phyloP scores from a whole-genome alignment of 345 rosid genomes.

The Eucalyptus erythrocorys region DNA sequence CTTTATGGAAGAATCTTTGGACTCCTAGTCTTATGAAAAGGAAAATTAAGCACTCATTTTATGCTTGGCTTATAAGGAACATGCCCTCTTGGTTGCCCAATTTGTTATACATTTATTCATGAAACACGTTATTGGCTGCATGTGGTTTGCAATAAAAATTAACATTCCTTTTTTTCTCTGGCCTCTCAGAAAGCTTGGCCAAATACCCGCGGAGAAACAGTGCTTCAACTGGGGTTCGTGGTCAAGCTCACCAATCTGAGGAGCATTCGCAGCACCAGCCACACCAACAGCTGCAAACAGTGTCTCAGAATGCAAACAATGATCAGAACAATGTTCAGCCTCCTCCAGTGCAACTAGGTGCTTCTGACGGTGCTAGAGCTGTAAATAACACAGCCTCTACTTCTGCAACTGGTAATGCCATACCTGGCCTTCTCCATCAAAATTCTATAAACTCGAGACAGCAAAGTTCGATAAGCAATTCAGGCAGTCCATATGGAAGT shows the following conservation, averaged over 20 bases:
- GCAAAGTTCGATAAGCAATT: conserved; percentile 48
- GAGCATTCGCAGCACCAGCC: conserved; percentile 50
- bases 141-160: background rate
- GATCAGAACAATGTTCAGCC: conserved; percentile 47
- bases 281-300: conserved; percentile 11
- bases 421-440: conserved; percentile 86
- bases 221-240: conserved; percentile 33
- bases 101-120: background rate
- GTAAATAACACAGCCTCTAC: conserved; percentile 53
- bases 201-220: conserved; percentile 80
- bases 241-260: conserved; percentile 53
- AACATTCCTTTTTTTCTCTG: background rate
- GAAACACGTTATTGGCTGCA: background rate
- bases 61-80: background rate
- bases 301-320: conserved; percentile 29
- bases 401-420: conserved; percentile 58
- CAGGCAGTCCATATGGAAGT: conserved; percentile 73
- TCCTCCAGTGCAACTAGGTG: conserved; percentile 28
- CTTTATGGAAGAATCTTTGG: background rate
- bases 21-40: background rate
- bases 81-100: background rate
- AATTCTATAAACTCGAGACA: conserved; percentile 81
- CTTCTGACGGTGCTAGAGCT: conserved; percentile 28
- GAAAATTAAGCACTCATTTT: background rate
- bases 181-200: conserved; percentile 74